Base-by-base conservation (phyloP, 148 eudicot species). In the Rhododendron simsii region DNA sequence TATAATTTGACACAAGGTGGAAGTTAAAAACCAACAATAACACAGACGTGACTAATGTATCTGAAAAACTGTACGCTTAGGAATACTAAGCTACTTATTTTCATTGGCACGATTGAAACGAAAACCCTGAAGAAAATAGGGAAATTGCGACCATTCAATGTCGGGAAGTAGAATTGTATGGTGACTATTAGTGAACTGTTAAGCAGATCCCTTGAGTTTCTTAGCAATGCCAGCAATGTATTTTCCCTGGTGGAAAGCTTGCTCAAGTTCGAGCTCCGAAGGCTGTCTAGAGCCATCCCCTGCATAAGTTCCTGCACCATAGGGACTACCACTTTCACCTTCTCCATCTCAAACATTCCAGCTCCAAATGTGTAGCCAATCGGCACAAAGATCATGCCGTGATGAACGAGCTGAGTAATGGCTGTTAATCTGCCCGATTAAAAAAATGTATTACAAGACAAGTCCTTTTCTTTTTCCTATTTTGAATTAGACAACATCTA, bases 241-340 rank as follows among this genome's bases (percentile, higher is more conserved):
- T 57, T 93, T 89, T 28, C 98, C 98, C 78, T 95, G 98, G 90
- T 95, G 94, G 83, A 92, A 92, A 21, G 96, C 98, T 73, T 88
- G 94, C 35, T 84, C 84, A 0, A 95, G 88, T 81, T 93, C 94
- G 33, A 91, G 91, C 55, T 92, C 93, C 7, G 93, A 59, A 16
- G 98, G 98, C 86, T 92, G 92, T 83, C 96, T 90, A n/a, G 96
- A 89, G 28, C 98, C 98, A 78, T 91, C 95, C 18, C 98, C 96
- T 11, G 96, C 96, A 83, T 74, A 92, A 1, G 96, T 93, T 69
- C 98, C 98, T 0, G 96, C 93, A 63, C 98, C 98, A 69, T 95
- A 95, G 15, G 96, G 94, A 16, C 89, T 86, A 14, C 98, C 95
- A 39, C 98, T 95, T 89, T 95, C 80, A 95, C 86, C 30, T 88